Percentiles rank a stretch among this genome's conserved stretches.
phyloP scores from a whole-genome alignment of 768 basidiomycete species.

The Phlegmacium glaucopus region DNA sequence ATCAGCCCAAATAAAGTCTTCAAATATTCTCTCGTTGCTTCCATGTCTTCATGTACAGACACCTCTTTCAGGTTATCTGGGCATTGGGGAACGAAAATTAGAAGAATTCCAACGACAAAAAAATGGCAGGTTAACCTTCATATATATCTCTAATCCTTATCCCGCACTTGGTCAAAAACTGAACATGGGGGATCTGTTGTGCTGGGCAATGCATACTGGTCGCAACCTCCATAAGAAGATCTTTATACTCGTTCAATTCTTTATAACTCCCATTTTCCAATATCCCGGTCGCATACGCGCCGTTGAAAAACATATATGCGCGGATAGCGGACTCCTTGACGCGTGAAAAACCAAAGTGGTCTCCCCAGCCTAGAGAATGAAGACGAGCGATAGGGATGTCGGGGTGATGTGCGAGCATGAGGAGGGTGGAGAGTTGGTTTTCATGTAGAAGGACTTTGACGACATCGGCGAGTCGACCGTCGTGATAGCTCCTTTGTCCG shows the following conservation, averaged over 20 bases:
- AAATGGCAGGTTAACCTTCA: too few species aligned
- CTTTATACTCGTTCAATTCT: constrained; percentile 14
- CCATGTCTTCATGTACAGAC: constrained; percentile 17
- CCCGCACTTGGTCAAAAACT: constrained; percentile 6
- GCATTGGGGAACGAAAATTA: too few species aligned
- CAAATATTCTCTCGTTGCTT: constrained; percentile 27
- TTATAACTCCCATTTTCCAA: constrained; percentile 26
- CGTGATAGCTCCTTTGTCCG: constrained; percentile 9
- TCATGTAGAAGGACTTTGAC: constrained; percentile 33
- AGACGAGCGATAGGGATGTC: constrained; percentile 24
- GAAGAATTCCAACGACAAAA: too few species aligned
- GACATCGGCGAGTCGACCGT: constrained; percentile 30
- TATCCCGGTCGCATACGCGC: constrained; percentile 25
- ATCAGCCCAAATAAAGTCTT: constrained; percentile 33
- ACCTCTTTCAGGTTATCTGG: neutral
- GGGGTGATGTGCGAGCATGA: constrained; percentile 37
- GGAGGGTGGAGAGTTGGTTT: constrained; percentile 26
- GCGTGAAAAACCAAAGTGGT: constrained; percentile 31
- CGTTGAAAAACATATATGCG: constrained; percentile 35
- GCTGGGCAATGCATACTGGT: constrained; percentile 26
- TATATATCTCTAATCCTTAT: too few species aligned
- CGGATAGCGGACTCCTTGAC: constrained; percentile 25
- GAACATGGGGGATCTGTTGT: constrained; percentile 31
- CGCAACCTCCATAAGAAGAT: constrained; percentile 15
- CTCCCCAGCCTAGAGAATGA: constrained; percentile 23